Evolutionary conservation across 192 early-diverging fungal genomes (phyloP).

Genomic region (Coemansia sp.): DNA sequence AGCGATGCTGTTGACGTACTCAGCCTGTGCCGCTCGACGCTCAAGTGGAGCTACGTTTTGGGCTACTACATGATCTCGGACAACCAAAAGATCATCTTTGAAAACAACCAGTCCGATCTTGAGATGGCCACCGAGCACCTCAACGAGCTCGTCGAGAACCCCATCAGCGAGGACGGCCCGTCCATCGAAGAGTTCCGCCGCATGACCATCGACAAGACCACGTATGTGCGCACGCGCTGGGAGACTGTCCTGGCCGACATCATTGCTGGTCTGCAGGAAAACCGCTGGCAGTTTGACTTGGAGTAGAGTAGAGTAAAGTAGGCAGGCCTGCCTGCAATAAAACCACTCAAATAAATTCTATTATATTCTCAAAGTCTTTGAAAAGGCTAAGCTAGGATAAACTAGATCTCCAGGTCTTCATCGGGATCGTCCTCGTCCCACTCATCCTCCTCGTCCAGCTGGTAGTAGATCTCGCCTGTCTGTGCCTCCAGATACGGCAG

Average conservation of each 20-base stretch:
- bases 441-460: constrained; percentile 83
- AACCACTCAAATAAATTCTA: constrained; percentile 2
- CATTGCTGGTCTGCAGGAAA: constrained; percentile 78
- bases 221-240: constrained; percentile 84
- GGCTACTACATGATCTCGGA: constrained; percentile 87
- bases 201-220: constrained; percentile 88
- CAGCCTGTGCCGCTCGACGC: constrained; percentile 82
- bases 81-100: constrained; percentile 91
- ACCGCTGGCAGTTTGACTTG: constrained; percentile 73
- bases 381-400: too few relatives aligned
- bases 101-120: constrained; percentile 97
- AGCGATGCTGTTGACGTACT: constrained; percentile 88
- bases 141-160: constrained; percentile 87
- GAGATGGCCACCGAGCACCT: constrained; percentile 97
- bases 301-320: too few relatives aligned
- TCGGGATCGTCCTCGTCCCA: constrained; percentile 92
- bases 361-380: not conserved
- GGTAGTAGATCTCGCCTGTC: constrained; percentile 67
- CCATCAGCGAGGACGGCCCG: constrained; percentile 60
- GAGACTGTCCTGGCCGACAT: constrained; percentile 92
- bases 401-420: constrained; percentile 82
- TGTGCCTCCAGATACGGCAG: constrained; percentile 74
- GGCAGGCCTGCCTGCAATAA: too few relatives aligned
- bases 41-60: constrained; percentile 98
- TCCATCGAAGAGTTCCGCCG: constrained; percentile 80